Evolutionary conservation across 106 monocot genomes (phyloP).

Genomic region (Alisma plantagoaquatica): DNA sequence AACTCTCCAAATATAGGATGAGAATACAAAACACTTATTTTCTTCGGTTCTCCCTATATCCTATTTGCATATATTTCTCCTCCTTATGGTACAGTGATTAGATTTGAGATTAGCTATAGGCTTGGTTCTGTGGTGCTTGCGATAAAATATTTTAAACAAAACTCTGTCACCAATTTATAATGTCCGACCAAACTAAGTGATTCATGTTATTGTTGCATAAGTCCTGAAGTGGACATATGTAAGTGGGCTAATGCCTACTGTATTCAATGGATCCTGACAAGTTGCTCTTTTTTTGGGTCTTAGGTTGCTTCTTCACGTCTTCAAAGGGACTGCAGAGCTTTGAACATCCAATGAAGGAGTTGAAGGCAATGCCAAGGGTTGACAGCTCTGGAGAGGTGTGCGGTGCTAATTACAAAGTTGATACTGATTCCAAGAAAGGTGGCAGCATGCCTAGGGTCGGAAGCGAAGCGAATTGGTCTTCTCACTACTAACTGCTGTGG

Average conservation of each 20-base stretch:
- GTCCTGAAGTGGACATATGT: too few species aligned
- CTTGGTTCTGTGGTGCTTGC: too few species aligned
- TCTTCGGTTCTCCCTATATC: background rate
- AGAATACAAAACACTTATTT: background rate
- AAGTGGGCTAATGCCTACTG: too few species aligned
- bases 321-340: constrained; percentile 55
- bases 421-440: constrained; percentile 15
- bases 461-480: constrained; percentile 34
- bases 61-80: background rate
- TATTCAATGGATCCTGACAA: too few species aligned
- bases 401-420: constrained; percentile 19
- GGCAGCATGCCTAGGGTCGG: constrained; percentile 30
- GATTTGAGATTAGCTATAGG: too few species aligned
- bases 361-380: too few species aligned
- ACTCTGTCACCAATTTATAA: too few species aligned
- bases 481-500: constrained; percentile 12
- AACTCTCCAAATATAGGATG: constrained; percentile 52
- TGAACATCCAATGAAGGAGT: constrained; percentile 54
- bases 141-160: too few species aligned
- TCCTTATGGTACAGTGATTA: background rate
- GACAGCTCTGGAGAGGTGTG: constrained; percentile 52
- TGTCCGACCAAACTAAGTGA: too few species aligned
- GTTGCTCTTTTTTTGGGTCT: background rate
- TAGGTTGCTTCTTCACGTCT: constrained; percentile 69
- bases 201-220: too few species aligned